Conservation (phyloP, 305 asterid genomes). For the Fraxinus angustifolia region DNA sequence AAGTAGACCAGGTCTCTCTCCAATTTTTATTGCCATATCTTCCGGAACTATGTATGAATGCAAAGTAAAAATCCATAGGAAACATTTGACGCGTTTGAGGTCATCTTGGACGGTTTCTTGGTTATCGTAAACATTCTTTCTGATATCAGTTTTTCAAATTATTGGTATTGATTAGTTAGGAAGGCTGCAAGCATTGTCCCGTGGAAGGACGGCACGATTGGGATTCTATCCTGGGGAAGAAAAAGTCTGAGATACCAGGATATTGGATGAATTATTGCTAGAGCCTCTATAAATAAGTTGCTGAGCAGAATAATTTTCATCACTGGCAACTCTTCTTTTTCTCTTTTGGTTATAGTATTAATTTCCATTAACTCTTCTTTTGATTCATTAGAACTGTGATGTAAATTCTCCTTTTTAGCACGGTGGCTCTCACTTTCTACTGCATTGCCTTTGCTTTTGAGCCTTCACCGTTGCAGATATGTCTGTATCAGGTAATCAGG, state of each 20-base stretch:
- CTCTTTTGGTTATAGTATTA: neutral
- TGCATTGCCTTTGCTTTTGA: slow-evolving; percentile 18
- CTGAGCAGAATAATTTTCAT: neutral
- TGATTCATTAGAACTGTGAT: neutral
- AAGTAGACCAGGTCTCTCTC: neutral
- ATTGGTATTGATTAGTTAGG: neutral
- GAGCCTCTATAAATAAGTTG: slow-evolving; percentile 13
- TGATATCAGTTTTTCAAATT: no score
- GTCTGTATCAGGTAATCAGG: slow-evolving; percentile 4
- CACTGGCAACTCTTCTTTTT: neutral
- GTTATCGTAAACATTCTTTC: neutral
- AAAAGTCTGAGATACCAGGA: neutral
- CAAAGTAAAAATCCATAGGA: neutral
- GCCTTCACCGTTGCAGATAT: slow-evolving; percentile 16
- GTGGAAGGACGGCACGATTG: neutral
- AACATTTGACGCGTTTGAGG: neutral
- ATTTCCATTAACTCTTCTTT: neutral
- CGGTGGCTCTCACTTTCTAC: slow-evolving; percentile 8
- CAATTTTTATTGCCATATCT: neutral
- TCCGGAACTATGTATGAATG: neutral
- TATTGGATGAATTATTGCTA: neutral
- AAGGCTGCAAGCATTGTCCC: neutral
- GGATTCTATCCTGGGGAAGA: neutral
- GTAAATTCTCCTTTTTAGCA: neutral
- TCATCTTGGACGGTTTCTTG: neutral